A percentile compares a stretch with the other conserved stretches of the same genome.
Conservation (phyloP, 495 filamentous ascomycete species). For the Entonaema liquescens region DNA sequence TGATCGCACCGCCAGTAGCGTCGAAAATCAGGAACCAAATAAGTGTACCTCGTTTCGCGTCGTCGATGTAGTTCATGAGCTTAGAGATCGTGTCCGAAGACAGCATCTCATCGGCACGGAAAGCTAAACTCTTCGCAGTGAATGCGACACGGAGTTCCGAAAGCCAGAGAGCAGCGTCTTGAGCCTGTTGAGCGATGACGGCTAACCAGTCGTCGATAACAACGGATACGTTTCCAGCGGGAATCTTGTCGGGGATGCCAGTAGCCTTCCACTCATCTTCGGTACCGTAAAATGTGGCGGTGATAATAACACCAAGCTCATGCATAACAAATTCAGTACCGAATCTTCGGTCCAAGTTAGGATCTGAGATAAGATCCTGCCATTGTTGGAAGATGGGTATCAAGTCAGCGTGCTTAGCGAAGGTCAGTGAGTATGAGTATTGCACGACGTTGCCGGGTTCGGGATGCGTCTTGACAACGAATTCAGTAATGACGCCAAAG, state of each 20-base stretch:
- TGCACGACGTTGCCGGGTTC: slow-evolving; percentile 64
- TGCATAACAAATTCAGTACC: slow-evolving; percentile 60
- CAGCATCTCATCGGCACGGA: slow-evolving; percentile 57
- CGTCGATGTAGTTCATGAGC: slow-evolving; percentile 63
- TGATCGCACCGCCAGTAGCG: slow-evolving; percentile 63
- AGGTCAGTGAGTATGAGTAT: slow-evolving; percentile 57
- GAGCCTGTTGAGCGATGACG: slow-evolving; percentile 57
- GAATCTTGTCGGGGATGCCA: slow-evolving; percentile 57
- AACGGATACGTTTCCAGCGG: slow-evolving; percentile 46
- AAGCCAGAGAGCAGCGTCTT: slow-evolving; percentile 57
- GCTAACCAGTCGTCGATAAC: slow-evolving; percentile 66
- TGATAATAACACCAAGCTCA: slow-evolving; percentile 59
- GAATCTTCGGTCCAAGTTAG: slow-evolving; percentile 62
- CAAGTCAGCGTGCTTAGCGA: slow-evolving; percentile 55
- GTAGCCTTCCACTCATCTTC: slow-evolving; percentile 58
- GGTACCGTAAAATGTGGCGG: slow-evolving; percentile 62
- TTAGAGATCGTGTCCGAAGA: slow-evolving; percentile 49
- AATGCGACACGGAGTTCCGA: slow-evolving; percentile 59
- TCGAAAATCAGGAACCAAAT: slow-evolving; percentile 67
- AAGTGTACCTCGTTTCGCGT: slow-evolving; percentile 54
- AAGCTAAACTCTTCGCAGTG: slow-evolving; percentile 63
- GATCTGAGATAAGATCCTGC: slow-evolving; percentile 59
- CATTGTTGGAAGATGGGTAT: slow-evolving; percentile 51
- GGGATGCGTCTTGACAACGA: slow-evolving; percentile 66
- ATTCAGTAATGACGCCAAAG: slow-evolving; percentile 71